Base-by-base conservation (phyloP, 176 grass and related monocot genomes). In the Typha latifolia region DNA sequence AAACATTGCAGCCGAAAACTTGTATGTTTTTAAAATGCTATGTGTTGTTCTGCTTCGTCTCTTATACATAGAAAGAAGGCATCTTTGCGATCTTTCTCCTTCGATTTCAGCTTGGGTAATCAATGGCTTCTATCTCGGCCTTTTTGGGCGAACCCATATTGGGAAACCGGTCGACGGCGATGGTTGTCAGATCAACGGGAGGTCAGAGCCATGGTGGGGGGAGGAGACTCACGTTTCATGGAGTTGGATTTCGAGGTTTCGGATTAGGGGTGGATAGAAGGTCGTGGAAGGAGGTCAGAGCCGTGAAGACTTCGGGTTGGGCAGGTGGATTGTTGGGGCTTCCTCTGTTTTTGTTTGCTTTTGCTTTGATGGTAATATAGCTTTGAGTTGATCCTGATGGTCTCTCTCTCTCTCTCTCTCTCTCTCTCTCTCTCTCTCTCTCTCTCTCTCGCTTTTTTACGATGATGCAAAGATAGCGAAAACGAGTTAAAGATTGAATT, bases 121-220 rank as follows among this genome's bases (percentile, higher is more conserved):
- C 53, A 57, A 29, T 57, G 53, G 53, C 53, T 57, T 57, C 53
- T 16, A 57, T 57, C 53, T 2, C 53, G 53, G 53, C 53, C 53
- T 21, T 57, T 19, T 2, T 57, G n/a, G 53, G 53, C 7, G 53
- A 57, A 20, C 53, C 53, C 14, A 20, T 57, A 14, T 21, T 3
- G 53, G 53, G 53, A 19, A 21, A 57, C n/a, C 5, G 53, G 9
- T 57, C 16, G 4, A n/a, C 53, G 53, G 4, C 53, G n/a, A 9
- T n/a, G 53, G 20, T 57, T 19, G 5, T 57, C 7, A 14, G 53
- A 20, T 20, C 53, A 14, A 59, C 4, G 53, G 53, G 53, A 59
- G 53, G 6, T 59, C 53, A 19, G 16, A 57, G 16, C 53, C 53
- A 19, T 57, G 53, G 53, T 57, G 53, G 53, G 10, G 9, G 10